phyloP scores from a whole-genome alignment of 192 early-diverging fungal genomes.

The Coemansia sp. region DNA sequence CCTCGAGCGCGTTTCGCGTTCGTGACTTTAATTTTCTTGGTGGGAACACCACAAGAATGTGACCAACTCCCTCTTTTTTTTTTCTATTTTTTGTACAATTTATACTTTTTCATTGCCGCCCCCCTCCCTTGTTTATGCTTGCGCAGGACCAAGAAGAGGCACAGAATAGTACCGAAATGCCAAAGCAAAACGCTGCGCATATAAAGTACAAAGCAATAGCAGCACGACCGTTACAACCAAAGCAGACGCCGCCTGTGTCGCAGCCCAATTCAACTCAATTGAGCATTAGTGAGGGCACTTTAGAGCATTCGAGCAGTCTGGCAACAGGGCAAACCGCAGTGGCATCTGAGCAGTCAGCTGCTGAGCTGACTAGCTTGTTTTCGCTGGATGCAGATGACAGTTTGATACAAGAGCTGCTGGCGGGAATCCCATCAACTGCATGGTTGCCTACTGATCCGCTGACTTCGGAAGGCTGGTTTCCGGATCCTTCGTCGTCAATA shows the following conservation, averaged over 20 bases:
- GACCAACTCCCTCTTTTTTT: background rate
- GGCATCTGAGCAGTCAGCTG: background rate
- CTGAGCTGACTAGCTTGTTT: constrained; percentile 5
- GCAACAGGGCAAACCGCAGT: background rate
- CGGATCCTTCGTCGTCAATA: constrained; percentile 31
- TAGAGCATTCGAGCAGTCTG: too few relatives aligned
- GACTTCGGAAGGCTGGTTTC: constrained; percentile 51
- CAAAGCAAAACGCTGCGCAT: background rate
- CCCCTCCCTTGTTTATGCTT: constrained; percentile 25
- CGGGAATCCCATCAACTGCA: constrained; percentile 41
- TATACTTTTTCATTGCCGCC: too few relatives aligned
- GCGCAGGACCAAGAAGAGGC: constrained; percentile 11
- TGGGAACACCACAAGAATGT: background rate
- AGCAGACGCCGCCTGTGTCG: background rate
- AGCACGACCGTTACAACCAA: background rate
- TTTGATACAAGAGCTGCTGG: constrained; percentile 47
- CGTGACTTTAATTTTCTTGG: background rate
- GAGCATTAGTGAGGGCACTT: too few relatives aligned
- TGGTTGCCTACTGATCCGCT: constrained; percentile 46
- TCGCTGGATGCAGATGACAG: constrained; percentile 29
- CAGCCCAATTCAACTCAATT: too few relatives aligned
- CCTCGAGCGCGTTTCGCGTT: too few relatives aligned
- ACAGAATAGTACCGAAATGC: background rate
- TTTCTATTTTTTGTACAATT: background rate
- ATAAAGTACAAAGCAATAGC: constrained; percentile 8